Base-by-base conservation (phyloP, 2,329 filamentous ascomycete species). In the Atkinsonella hypoxylon region DNA sequence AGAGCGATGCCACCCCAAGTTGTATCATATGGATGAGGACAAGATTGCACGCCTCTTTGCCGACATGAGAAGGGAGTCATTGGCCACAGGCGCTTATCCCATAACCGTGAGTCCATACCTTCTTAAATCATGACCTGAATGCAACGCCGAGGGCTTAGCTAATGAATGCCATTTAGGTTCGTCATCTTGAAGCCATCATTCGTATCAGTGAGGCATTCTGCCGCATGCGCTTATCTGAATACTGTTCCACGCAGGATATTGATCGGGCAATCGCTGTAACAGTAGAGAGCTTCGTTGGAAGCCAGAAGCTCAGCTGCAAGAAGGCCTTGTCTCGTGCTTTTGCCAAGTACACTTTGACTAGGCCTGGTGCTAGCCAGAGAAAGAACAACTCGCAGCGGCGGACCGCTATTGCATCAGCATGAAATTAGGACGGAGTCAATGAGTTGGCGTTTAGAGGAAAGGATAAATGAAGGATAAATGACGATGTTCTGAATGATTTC, bases 21-120 rank as follows among this genome's bases (percentile, higher is more conserved):
- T 98, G 9, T 95, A 96, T 66, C 88, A 97, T 65, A 95, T 98
- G 68, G 93, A 98, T 59, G 88, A 96, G 66, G 93, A 97, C 70
- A 98, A 98, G 73, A 81, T 98, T 32, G 87, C 93, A 2, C 79
- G 91, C 47, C 75, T 98, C 9, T 98, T 97, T 64, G 87, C 90
- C 30, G 93, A 98, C 64, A 97, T 98, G 91, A 78, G 93, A 59
- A 78, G 89, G 58, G 93, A 98, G 69, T 90, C 85, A 22, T 72
- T 96, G 54, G 90, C 90, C 1, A 98, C 93, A 22, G 93, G 93
- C 20, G 93, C 91, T 20, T 98, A 97, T 67, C 93, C 93, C 4
- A 98, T 98, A 56, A 98, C 93, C 26, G 93, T 97, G 77, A 72
- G 87, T 26, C 26, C 26, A 26, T 26, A 7, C 7, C 8, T 26